Evolutionary conservation across 768 basidiomycete species (phyloP).

Genomic region (Mycena epipterygia): DNA sequence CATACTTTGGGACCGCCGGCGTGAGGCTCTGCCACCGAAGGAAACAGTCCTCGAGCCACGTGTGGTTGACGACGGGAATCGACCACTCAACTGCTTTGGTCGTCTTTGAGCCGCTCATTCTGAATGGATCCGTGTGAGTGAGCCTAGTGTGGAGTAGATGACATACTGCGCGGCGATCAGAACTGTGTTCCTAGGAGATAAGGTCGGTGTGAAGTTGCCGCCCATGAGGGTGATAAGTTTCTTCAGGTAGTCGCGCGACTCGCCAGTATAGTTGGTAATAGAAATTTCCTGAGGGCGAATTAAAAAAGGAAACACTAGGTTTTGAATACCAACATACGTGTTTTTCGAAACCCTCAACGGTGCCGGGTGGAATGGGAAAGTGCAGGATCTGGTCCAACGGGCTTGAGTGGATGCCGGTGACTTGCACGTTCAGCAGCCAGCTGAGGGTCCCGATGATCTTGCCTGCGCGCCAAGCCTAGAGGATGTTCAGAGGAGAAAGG

Average conservation of each 20-base stretch:
- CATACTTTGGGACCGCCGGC: constrained; percentile 74
- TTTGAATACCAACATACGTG: constrained; percentile 62
- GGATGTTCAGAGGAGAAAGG: background rate
- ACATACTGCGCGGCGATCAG: constrained; percentile 89
- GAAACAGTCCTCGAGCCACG: constrained; percentile 94
- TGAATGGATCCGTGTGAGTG: constrained; percentile 35
- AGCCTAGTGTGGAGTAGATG: background rate
- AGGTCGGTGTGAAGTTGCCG: constrained; percentile 84
- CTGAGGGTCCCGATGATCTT: constrained; percentile 84
- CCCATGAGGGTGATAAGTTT: constrained; percentile 85
- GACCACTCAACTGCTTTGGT: constrained; percentile 82
- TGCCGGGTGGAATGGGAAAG: constrained; percentile 80
- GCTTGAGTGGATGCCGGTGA: constrained; percentile 67
- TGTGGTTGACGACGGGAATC: constrained; percentile 90
- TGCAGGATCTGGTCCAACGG: constrained; percentile 86
- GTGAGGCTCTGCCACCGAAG: constrained; percentile 81
- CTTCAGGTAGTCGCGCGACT: constrained; percentile 89
- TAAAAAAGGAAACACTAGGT: background rate
- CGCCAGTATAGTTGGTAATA: constrained; percentile 91
- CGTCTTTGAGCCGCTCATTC: constrained; percentile 70
- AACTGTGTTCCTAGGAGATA: constrained; percentile 82
- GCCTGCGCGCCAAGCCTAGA: constrained; percentile 70
- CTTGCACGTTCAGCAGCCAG: constrained; percentile 88
- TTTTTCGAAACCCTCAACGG: constrained; percentile 61
- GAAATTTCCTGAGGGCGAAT: constrained; percentile 71